Evolutionary conservation across 2,329 filamentous ascomycete genomes (phyloP).

Genomic region (Fusarium pininemorale): DNA sequence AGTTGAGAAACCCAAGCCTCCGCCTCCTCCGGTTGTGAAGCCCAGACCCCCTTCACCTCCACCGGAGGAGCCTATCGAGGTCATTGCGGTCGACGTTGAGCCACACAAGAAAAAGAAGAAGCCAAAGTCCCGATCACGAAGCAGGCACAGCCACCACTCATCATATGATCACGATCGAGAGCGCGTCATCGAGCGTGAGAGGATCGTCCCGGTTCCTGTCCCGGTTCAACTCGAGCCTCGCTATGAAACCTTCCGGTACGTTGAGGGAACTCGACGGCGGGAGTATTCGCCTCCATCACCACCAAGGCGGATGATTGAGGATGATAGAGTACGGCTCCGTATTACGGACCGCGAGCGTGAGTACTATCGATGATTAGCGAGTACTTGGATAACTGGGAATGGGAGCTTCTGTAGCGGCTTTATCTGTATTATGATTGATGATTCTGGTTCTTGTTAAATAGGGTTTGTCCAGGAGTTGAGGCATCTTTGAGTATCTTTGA

Average conservation of each 20-base stretch:
- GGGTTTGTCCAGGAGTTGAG: conserved; percentile 20
- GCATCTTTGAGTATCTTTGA: conserved; percentile 10
- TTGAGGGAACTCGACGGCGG: conserved; percentile 57
- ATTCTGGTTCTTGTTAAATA: conserved; percentile 15
- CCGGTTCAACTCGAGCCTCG: conserved; percentile 51
- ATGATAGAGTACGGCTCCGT: conserved; percentile 42
- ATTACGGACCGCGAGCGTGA: conserved; percentile 49
- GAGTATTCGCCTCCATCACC: conserved; percentile 44
- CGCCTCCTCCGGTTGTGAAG: conserved; percentile 39
- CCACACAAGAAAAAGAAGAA: conserved; percentile 42
- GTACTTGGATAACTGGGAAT: background rate
- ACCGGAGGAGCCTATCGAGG: conserved; percentile 49
- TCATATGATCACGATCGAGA: conserved; percentile 52
- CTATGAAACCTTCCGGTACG: conserved; percentile 62
- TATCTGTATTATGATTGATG: conserved; percentile 39
- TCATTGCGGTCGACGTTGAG: conserved; percentile 52
- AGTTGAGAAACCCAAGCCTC: conserved; percentile 23
- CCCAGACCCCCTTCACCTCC: conserved; percentile 38
- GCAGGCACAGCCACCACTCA: conserved; percentile 43
- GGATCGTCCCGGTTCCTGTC: conserved; percentile 56
- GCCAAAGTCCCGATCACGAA: conserved; percentile 44
- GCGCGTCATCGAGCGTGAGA: conserved; percentile 63
- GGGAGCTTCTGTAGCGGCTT: conserved; percentile 9
- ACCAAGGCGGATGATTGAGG: conserved; percentile 46
- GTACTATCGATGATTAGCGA: conserved; percentile 40